Conservation (phyloP, 2,329 filamentous ascomycete species). For the Ophiosphaerella narmari region DNA sequence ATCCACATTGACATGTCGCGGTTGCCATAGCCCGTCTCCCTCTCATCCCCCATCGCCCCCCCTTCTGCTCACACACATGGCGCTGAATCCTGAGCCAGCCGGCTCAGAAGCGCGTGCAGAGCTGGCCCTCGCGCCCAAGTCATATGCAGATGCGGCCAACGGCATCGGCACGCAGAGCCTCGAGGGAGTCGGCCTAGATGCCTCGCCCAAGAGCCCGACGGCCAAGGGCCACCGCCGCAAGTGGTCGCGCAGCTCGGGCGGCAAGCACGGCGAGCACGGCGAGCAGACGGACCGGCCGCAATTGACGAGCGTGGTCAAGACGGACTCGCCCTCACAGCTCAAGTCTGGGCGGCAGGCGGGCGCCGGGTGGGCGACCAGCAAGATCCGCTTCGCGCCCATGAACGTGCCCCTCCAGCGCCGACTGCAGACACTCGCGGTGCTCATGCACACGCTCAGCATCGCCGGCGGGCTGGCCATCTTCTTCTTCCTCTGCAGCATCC, state of each 20-base stretch:
- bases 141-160: conserved; percentile 50
- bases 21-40: conserved; percentile 4
- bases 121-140: conserved; percentile 49
- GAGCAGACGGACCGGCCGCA: no score
- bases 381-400: conserved; percentile 87
- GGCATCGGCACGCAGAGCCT: conserved; percentile 39
- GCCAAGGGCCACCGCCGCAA: conserved; percentile 34
- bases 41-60: conserved; percentile 1
- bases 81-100: conserved; percentile 49
- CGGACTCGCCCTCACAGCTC: conserved; percentile 42
- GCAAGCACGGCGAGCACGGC: conserved; percentile 29
- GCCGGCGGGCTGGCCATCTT: conserved; percentile 69
- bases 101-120: conserved; percentile 46
- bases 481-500: conserved; percentile 89
- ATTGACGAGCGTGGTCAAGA: no score
- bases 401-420: conserved; percentile 63
- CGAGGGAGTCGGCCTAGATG: conserved; percentile 41
- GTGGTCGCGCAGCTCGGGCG: conserved; percentile 35
- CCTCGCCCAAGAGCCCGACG: conserved; percentile 39
- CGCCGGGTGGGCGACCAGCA: conserved; percentile 58
- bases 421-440: conserved; percentile 55
- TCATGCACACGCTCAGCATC: conserved; percentile 56
- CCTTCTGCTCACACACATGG: conserved; percentile 33
- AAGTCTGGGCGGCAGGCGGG: conserved; percentile 59
- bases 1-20: no score